Base-by-base conservation (phyloP, 2,329 filamentous ascomycete species). In the Cladobotryum protrusum region DNA sequence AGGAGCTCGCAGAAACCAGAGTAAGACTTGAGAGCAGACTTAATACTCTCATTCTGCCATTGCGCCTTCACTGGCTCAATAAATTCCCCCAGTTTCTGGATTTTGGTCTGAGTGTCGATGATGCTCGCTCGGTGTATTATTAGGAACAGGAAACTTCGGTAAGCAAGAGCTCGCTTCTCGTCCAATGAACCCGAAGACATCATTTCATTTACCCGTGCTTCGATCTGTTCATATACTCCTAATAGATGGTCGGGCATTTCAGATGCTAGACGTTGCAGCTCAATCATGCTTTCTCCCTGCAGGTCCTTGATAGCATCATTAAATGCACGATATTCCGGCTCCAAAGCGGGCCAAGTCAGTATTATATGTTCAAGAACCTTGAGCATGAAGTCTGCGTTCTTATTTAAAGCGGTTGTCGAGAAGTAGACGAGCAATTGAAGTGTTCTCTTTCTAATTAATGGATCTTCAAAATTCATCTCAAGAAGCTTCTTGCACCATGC, bases 161-260 rank as follows among this genome's bases (percentile, higher is more conserved):
- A 91, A 2, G 91, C 89, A 61, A 93, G 85, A 50, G 88, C 83
- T 32, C 91, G 81, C 62, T 91, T 89, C 60, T 92, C 86, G 61
- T 96, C 92, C 29, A 87, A 71, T 48, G 79, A 78, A 29, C 86
- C 82, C 43, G 87, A 81, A 54, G 82, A 76, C 63, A 87, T 78
- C 73, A 95, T 83, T 64, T 92, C 86, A 52, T 86, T 85, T 52
- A 97, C 85, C 61, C 89, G 89, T 35, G 77, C 77, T 64, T 95
- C 88, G 24, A 99, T 80, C 58, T 93, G 82, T 51, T 92, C 86
- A 64, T 96, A 97, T 24, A 95, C 91, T 35, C 83, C 82, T 59
- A 93, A 77, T 54, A 99, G 83, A 63, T 95, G 86, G 64, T 97
- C 88, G 0, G 93, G 86, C 77, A 96, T 96, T 60, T 90, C 89